Percentiles rank a stretch among this genome's conserved stretches.
phyloP scores from a whole-genome alignment of 257 asterid species.

The Datura wrightii region DNA sequence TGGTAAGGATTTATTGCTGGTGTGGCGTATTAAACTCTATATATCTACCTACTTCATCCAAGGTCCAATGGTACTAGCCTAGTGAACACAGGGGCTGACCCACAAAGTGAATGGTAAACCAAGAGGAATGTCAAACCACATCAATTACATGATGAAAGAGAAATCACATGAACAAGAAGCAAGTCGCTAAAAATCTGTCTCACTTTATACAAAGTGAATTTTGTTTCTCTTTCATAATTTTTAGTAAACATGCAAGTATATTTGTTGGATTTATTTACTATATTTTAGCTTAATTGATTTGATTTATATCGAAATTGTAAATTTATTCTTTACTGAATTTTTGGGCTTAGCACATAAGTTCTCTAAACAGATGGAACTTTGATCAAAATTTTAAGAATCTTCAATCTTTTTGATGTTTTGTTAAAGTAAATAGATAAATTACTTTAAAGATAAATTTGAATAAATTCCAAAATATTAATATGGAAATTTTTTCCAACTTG shows the following conservation, averaged over 20 bases:
- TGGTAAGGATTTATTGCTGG: conserved; percentile 19
- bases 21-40: background rate
- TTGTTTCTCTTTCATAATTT: background rate
- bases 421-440: background rate
- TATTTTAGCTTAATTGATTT: conserved; percentile 22
- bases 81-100: background rate
- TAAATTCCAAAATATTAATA: background rate
- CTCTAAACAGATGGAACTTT: conserved; percentile 7
- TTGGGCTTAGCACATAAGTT: background rate
- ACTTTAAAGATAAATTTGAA: background rate
- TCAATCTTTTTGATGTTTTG: background rate
- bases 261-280: background rate
- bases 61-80: background rate
- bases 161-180: conserved; percentile 27
- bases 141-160: conserved; percentile 19
- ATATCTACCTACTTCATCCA: conserved; percentile 1
- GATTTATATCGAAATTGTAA: background rate
- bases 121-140: background rate
- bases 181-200: background rate
- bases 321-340: background rate
- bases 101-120: conserved; percentile 16
- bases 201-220: conserved; percentile 14
- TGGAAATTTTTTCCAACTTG: conserved; percentile 14
- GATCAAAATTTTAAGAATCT: background rate
- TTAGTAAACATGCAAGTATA: background rate